These are phyloP conservation scores for Chrysoporthe puriensis DNA, from an alignment of 2,329 filamentous ascomycete species.

Conservation along the genomic window DNA sequence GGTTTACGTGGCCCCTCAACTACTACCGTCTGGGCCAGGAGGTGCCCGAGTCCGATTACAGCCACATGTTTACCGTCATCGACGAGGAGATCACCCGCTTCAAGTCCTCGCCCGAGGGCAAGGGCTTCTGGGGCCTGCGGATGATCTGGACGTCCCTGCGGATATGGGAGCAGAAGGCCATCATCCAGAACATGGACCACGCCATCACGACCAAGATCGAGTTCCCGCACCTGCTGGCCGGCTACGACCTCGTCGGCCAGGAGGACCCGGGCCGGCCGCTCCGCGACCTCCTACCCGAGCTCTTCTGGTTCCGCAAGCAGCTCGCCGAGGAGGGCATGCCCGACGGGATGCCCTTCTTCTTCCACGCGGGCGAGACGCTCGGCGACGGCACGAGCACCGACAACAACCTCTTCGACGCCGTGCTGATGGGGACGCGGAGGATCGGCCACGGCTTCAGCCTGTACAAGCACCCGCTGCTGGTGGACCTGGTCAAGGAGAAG, in stretches of 20 bases:
- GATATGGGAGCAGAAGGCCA: slow-evolving; percentile 61
- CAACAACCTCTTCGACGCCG: slow-evolving; percentile 83
- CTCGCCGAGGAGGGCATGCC: slow-evolving; percentile 73
- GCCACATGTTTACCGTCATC: slow-evolving; percentile 71
- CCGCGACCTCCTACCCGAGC: slow-evolving; percentile 75
- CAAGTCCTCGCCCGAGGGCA: slow-evolving; percentile 69
- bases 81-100: slow-evolving; percentile 80
- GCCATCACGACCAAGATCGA: slow-evolving; percentile 82
- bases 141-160: slow-evolving; percentile 85
- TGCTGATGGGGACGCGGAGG: slow-evolving; percentile 82
- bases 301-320: slow-evolving; percentile 92
- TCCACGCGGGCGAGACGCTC: slow-evolving; percentile 89
- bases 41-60: slow-evolving; percentile 67
- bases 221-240: slow-evolving; percentile 79
- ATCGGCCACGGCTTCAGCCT: slow-evolving; percentile 90
- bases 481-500: slow-evolving; percentile 87
- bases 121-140: slow-evolving; percentile 80
- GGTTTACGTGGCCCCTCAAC: slow-evolving; percentile 72
- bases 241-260: slow-evolving; percentile 88
- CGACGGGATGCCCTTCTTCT: slow-evolving; percentile 84
- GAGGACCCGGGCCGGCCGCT: slow-evolving; percentile 81
- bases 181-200: slow-evolving; percentile 82
- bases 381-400: slow-evolving; percentile 76
- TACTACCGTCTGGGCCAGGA: slow-evolving; percentile 70
- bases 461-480: slow-evolving; percentile 87